These are phyloP conservation scores for Capsicum rhomboideum DNA, from an alignment of 257 asterid species.

Conservation along the genomic window DNA sequence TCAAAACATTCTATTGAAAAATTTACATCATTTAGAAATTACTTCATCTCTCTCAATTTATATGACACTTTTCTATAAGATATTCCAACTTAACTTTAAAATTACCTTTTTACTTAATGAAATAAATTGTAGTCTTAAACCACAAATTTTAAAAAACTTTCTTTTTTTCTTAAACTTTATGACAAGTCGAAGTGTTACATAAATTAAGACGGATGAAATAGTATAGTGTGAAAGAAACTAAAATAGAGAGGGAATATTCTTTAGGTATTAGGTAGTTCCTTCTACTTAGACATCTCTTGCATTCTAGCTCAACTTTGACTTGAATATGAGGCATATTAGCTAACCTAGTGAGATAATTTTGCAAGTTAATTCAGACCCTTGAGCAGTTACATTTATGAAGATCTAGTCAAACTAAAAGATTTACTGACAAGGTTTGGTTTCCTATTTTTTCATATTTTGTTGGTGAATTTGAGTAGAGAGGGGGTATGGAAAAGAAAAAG, in stretches of 20 bases:
- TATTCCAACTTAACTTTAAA: no score
- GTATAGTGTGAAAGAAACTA: neutral
- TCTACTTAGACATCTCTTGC: neutral
- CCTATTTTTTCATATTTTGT: neutral
- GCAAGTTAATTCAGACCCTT: neutral
- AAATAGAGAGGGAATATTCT: neutral
- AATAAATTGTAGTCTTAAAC: no score
- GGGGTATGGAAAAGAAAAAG: constrained; percentile 1
- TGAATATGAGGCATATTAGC: neutral
- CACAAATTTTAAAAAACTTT: no score
- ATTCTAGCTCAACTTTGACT: neutral
- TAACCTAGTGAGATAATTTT: neutral
- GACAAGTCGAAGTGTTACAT: no score
- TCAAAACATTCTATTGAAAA: neutral
- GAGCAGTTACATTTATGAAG: neutral
- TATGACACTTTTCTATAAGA: no score
- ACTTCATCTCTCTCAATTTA: neutral
- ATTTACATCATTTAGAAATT: neutral
- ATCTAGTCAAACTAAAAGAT: neutral
- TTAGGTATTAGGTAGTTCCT: constrained; percentile 1
- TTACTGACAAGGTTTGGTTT: neutral
- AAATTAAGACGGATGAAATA: no score
- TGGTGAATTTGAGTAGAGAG: constrained; percentile 3
- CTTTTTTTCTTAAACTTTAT: no score
- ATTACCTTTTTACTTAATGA: no score